phyloP scores from a whole-genome alignment of 192 early-diverging fungal genomes.

The Coemansia sp. region DNA sequence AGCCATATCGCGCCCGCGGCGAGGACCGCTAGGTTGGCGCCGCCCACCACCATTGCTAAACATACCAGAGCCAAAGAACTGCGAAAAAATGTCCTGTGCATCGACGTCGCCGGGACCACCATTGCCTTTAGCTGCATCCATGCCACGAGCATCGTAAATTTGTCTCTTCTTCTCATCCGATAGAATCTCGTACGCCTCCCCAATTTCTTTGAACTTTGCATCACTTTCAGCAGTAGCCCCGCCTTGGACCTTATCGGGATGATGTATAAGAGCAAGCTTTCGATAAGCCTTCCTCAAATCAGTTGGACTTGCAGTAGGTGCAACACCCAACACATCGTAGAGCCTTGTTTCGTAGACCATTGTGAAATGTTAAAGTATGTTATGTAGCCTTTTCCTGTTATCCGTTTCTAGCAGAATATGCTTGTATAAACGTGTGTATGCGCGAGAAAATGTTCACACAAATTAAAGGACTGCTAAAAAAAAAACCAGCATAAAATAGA shows the following conservation, averaged over 20 bases:
- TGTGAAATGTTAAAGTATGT: background rate
- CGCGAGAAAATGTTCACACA: background rate
- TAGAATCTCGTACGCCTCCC: slow-evolving; percentile 96
- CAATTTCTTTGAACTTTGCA: slow-evolving; percentile 97
- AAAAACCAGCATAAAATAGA: background rate
- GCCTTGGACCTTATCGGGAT: slow-evolving; percentile 64
- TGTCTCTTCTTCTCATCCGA: slow-evolving; percentile 87
- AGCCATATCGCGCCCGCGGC: slow-evolving; percentile 90
- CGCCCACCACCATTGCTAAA: slow-evolving; percentile 68
- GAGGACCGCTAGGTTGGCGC: slow-evolving; percentile 71
- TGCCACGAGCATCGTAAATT: slow-evolving; percentile 89
- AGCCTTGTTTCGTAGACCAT: slow-evolving; percentile 80
- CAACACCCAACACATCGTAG: slow-evolving; percentile 88
- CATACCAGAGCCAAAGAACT: slow-evolving; percentile 90
- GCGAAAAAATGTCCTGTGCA: slow-evolving; percentile 93
- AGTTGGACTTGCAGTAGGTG: slow-evolving; percentile 67
- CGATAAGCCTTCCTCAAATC: slow-evolving; percentile 98
- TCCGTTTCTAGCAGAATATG: background rate
- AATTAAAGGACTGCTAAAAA: background rate
- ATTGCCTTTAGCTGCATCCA: slow-evolving; percentile 80
- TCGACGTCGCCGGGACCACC: slow-evolving; percentile 75
- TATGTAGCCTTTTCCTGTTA: background rate
- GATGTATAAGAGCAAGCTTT: slow-evolving; percentile 87
- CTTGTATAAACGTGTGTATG: background rate
- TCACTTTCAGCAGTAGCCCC: slow-evolving; percentile 63